phyloP scores from a whole-genome alignment of 2,329 filamentous ascomycete species.

The Chaetoscypha palmicola region DNA sequence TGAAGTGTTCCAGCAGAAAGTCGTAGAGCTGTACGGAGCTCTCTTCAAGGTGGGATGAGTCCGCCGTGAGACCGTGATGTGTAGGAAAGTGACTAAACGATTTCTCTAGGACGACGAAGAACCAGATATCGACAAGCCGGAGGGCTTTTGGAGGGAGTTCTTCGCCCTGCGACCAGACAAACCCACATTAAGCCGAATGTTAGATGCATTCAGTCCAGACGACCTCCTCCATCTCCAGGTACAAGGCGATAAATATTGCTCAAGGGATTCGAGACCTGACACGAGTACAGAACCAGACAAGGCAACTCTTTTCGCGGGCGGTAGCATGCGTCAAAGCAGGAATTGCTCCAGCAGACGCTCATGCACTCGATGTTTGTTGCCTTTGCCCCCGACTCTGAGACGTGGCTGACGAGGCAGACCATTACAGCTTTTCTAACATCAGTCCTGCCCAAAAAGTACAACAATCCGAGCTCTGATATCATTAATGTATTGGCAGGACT shows the following conservation, averaged over 20 bases:
- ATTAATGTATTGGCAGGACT: slow-evolving; percentile 85
- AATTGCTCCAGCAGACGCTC: slow-evolving; percentile 56
- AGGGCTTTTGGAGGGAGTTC: slow-evolving; percentile 95
- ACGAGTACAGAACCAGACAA: slow-evolving; percentile 27
- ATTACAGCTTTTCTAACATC: slow-evolving; percentile 80
- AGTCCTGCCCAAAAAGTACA: slow-evolving; percentile 82
- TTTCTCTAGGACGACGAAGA: slow-evolving; percentile 48
- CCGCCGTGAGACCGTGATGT: too few species aligned
- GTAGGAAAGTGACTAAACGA: slow-evolving; percentile 3
- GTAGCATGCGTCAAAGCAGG: slow-evolving; percentile 59
- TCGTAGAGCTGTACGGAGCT: slow-evolving; percentile 80
- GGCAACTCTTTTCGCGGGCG: slow-evolving; percentile 67
- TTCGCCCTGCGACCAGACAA: slow-evolving; percentile 83
- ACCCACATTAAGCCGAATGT: slow-evolving; percentile 55
- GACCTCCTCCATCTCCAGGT: slow-evolving; percentile 71
- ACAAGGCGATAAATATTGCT: slow-evolving; percentile 40
- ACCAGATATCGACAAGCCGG: slow-evolving; percentile 58
- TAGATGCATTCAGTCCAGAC: slow-evolving; percentile 65
- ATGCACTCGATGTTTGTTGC: slow-evolving; percentile 74
- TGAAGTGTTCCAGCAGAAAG: slow-evolving; percentile 88
- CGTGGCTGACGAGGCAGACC: slow-evolving; percentile 57
- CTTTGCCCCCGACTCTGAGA: slow-evolving; percentile 6
- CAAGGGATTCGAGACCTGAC: slow-evolving; percentile 9
- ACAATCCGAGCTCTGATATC: slow-evolving; percentile 90
- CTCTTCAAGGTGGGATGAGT: slow-evolving; percentile 61